A percentile compares a stretch with the other conserved stretches of the same genome.
These are phyloP conservation scores for Leishmania lainsoni DNA, from an alignment of 208 protist genomes.

Conservation along the genomic window DNA sequence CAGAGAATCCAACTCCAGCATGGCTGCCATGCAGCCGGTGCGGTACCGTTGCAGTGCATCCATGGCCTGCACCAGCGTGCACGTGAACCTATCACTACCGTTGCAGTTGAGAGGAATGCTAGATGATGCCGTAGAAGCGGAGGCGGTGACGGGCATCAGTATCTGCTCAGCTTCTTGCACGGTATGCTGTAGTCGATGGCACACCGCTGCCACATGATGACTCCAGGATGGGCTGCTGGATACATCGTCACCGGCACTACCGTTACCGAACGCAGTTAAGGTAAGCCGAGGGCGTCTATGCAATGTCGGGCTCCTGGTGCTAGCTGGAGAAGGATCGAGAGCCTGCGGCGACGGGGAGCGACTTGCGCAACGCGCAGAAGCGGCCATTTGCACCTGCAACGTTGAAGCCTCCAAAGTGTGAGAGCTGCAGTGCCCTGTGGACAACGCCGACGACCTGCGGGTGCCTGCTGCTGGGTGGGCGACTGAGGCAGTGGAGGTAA, in stretches of 20 bases:
- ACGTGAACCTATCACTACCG: not conserved
- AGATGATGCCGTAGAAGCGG: not conserved
- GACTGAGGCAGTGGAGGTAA: not conserved
- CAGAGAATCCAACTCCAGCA: conserved; percentile 23
- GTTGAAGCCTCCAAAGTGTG: not conserved
- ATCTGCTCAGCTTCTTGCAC: conserved; percentile 24
- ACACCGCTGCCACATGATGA: conserved; percentile 14
- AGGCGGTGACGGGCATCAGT: conserved; percentile 10
- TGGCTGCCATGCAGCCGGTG: conserved; percentile 23
- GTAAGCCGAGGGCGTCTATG: not conserved
- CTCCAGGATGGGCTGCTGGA: not conserved
- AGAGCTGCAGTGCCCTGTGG: not conserved
- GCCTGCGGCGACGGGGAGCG: not conserved
- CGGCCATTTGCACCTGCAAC: not conserved
- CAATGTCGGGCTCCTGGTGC: not conserved
- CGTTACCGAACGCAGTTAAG: not conserved
- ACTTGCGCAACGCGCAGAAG: not conserved
- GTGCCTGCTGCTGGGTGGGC: not conserved
- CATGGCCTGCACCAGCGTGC: conserved; percentile 11
- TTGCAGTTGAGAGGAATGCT: not conserved
- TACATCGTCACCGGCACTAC: not conserved
- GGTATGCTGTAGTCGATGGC: conserved; percentile 19
- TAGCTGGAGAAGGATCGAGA: not conserved
- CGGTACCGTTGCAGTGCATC: conserved; percentile 30
- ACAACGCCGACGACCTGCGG: not conserved